Conservation (phyloP, 2,329 filamentous ascomycete genomes). For the Diaporthe sp. region DNA sequence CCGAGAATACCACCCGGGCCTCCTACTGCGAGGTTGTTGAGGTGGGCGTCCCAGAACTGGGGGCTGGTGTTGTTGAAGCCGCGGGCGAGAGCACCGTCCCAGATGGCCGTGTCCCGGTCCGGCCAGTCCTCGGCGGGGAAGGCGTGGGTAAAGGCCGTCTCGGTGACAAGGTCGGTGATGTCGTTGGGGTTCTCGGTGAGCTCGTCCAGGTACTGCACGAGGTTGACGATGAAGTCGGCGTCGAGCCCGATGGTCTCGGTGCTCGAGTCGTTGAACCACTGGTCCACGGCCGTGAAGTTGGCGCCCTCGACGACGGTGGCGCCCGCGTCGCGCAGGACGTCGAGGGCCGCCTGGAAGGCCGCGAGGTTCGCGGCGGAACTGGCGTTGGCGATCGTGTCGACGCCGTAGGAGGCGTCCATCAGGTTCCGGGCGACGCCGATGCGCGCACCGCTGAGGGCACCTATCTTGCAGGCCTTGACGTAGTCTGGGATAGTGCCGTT, state of each 20-base stretch:
- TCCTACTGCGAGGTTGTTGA: constrained; percentile 66
- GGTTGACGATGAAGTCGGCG: constrained; percentile 71
- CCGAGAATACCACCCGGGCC: constrained; percentile 73
- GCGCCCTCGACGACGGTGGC: constrained; percentile 68
- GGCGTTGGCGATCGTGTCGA: constrained; percentile 38
- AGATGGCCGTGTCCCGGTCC: constrained; percentile 68
- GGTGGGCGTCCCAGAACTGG: constrained; percentile 70
- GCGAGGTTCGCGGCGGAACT: constrained; percentile 48
- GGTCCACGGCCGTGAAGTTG: constrained; percentile 62
- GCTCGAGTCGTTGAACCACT: constrained; percentile 51
- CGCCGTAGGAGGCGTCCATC: constrained; percentile 53
- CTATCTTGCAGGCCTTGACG: constrained; percentile 67
- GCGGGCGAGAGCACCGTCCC: constrained; percentile 65
- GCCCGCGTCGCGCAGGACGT: constrained; percentile 65
- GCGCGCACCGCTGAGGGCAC: constrained; percentile 67
- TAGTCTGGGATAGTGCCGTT: constrained; percentile 66
- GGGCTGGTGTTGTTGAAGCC: constrained; percentile 70
- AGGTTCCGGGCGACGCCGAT: constrained; percentile 75
- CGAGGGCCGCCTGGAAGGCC: constrained; percentile 68
- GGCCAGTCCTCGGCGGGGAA: constrained; percentile 72
- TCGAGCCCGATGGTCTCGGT: constrained; percentile 53
- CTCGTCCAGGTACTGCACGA: constrained; percentile 69
- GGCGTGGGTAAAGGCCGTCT: constrained; percentile 66
- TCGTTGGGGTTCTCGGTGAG: constrained; percentile 71
- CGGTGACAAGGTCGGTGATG: constrained; percentile 66